These are phyloP conservation scores for Fraxinus excelsior DNA, from an alignment of 257 asterid genomes.

Conservation along the genomic window DNA sequence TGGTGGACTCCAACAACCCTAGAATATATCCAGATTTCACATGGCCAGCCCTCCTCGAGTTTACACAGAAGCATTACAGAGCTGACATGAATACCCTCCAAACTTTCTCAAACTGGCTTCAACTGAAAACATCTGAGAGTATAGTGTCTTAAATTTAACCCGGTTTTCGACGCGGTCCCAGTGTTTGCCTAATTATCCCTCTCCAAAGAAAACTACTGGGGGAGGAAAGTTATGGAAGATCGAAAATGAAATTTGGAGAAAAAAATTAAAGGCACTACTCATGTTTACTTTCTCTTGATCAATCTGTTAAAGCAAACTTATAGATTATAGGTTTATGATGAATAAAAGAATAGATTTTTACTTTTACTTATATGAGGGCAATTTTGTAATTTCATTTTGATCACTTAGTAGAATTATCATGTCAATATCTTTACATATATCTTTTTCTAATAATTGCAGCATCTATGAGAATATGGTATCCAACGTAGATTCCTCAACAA, in stretches of 20 bases:
- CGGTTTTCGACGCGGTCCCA: not conserved
- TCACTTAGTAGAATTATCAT: slow-evolving; percentile 1
- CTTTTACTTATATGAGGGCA: slow-evolving; percentile 22
- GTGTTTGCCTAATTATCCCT: slow-evolving; percentile 5
- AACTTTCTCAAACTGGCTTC: slow-evolving; percentile 65
- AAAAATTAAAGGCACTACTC: not conserved
- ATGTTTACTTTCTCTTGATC: not conserved
- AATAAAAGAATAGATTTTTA: not conserved
- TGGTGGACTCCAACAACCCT: slow-evolving; percentile 75
- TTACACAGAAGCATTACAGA: slow-evolving; percentile 86
- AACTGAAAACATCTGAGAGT: slow-evolving; percentile 24
- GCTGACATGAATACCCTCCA: slow-evolving; percentile 88
- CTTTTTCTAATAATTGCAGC: not conserved
- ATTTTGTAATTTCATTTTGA: slow-evolving; percentile 29
- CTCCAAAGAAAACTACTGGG: not conserved
- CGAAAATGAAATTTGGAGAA: not conserved
- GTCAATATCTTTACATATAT: slow-evolving; percentile 10
- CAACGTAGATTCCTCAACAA: slow-evolving; percentile 13
- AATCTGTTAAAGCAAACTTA: not conserved
- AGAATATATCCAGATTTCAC: slow-evolving; percentile 79
- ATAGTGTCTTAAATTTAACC: not conserved
- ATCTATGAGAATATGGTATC: slow-evolving; percentile 23
- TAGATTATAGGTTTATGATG: slow-evolving; percentile 1
- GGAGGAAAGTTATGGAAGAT: not conserved
- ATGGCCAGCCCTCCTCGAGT: slow-evolving; percentile 72